phyloP scores from a whole-genome alignment of 768 basidiomycete genomes.

The Serendipita sp. region DNA sequence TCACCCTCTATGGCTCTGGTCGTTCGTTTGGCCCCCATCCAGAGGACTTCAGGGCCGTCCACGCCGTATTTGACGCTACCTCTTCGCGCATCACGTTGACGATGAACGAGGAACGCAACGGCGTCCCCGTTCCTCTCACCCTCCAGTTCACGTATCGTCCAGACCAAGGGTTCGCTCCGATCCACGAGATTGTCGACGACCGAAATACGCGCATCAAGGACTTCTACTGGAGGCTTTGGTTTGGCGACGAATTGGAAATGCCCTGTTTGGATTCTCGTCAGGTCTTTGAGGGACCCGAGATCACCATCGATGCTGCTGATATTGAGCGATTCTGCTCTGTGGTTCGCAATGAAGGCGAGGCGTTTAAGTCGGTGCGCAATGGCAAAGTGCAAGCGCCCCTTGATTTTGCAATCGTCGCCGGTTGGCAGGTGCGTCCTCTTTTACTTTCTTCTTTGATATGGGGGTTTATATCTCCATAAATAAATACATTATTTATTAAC shows the following conservation, averaged over 20 bases:
- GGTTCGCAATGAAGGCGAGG: slow-evolving; percentile 83
- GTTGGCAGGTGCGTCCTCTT: slow-evolving; percentile 74
- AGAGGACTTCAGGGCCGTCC: slow-evolving; percentile 64
- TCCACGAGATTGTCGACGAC: slow-evolving; percentile 73
- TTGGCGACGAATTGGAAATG: slow-evolving; percentile 66
- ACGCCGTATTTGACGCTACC: slow-evolving; percentile 42
- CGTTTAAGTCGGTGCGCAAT: slow-evolving; percentile 66
- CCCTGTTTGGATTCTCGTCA: slow-evolving; percentile 68
- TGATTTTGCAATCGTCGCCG: slow-evolving; percentile 97
- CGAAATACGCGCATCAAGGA: slow-evolving; percentile 87
- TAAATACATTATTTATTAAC: too few relatives aligned
- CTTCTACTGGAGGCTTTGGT: slow-evolving; percentile 99
- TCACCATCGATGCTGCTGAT: slow-evolving; percentile 55
- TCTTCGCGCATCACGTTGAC: slow-evolving; percentile 49
- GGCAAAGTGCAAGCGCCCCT: slow-evolving; percentile 72
- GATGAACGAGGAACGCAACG: slow-evolving; percentile 70
- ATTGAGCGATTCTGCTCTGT: slow-evolving; percentile 85
- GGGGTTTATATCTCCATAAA: not conserved
- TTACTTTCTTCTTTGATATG: slow-evolving; percentile 7
- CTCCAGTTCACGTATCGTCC: slow-evolving; percentile 81
- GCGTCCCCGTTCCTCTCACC: slow-evolving; percentile 57
- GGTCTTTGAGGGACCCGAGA: slow-evolving; percentile 75
- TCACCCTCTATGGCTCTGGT: slow-evolving; percentile 66
- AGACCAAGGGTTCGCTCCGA: slow-evolving; percentile 75
- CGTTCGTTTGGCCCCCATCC: slow-evolving; percentile 67